phyloP scores from a whole-genome alignment of 1,284 basidiomycete genomes.

The Ustilago curta region DNA sequence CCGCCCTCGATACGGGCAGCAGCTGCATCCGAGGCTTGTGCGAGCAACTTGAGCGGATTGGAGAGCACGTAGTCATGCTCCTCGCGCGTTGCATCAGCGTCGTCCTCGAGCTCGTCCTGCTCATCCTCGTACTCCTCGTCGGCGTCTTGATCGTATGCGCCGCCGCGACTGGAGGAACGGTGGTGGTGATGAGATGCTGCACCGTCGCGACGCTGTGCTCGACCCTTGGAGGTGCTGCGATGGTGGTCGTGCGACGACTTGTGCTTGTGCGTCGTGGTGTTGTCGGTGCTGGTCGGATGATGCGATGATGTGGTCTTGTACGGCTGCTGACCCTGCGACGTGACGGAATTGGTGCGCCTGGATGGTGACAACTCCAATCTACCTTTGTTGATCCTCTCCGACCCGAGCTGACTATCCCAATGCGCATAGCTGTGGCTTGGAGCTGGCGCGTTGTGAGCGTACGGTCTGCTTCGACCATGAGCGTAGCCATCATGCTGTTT shows the following conservation, averaged over 20 bases:
- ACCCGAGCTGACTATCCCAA: slow-evolving; percentile 47
- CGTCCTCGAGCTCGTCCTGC: slow-evolving; percentile 57
- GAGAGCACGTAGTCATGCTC: slow-evolving; percentile 59
- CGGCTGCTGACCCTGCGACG: slow-evolving; percentile 5
- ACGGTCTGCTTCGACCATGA: slow-evolving; percentile 28
- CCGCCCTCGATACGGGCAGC: slow-evolving; percentile 48
- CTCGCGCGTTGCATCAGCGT: slow-evolving; percentile 45
- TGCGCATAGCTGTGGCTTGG: slow-evolving; percentile 47
- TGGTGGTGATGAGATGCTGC: slow-evolving; percentile 29
- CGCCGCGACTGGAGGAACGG: slow-evolving; percentile 29
- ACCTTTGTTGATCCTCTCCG: slow-evolving; percentile 28
- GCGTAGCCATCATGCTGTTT: slow-evolving; percentile 38
- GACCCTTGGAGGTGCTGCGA: slow-evolving; percentile 35
- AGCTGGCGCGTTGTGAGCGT: slow-evolving; percentile 40
- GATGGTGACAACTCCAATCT: slow-evolving; percentile 41
- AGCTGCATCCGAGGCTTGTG: slow-evolving; percentile 58
- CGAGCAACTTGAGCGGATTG: slow-evolving; percentile 58
- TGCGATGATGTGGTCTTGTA: slow-evolving; percentile 12
- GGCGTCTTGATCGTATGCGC: slow-evolving; percentile 40
- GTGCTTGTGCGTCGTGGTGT: slow-evolving; percentile 17
- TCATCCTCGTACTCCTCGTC: slow-evolving; percentile 56
- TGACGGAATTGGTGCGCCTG: slow-evolving; percentile 13
- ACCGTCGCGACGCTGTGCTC: slow-evolving; percentile 23
- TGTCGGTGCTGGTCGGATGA: slow-evolving; percentile 16
- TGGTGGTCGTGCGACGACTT: slow-evolving; percentile 12